Conservation (phyloP, 305 asterid genomes). For the Fraxinus latifolia region DNA sequence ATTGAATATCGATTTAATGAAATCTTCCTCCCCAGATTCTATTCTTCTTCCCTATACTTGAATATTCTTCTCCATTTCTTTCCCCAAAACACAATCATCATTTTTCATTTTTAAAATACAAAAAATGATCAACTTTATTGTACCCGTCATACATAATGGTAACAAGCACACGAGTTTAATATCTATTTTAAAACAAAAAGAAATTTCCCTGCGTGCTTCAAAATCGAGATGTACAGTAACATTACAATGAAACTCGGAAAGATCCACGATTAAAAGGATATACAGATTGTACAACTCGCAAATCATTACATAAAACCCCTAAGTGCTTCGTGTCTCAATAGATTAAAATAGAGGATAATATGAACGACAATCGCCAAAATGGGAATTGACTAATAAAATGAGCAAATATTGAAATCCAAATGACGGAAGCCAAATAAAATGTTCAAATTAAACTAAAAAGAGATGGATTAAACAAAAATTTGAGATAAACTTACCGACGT, state of each 20-base stretch:
- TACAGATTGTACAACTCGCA: not conserved
- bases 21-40: not conserved
- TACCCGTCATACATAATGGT: not conserved
- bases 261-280: not conserved
- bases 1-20: not conserved
- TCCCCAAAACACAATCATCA: not conserved
- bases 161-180: not conserved
- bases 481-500: constrained; percentile 43
- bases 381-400: not conserved
- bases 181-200: not conserved
- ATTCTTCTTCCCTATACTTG: not conserved
- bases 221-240: not conserved
- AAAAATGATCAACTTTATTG: not conserved
- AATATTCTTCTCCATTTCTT: not conserved
- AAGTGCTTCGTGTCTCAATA: not conserved
- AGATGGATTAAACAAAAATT: not conserved
- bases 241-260: not conserved
- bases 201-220: not conserved
- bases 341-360: not conserved
- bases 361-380: not conserved
- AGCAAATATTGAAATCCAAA: not conserved
- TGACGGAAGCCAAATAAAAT: not conserved
- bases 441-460: not conserved
- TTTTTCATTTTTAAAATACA: not conserved
- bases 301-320: not conserved